Evolutionary conservation across 1,284 basidiomycete species (phyloP).

Genomic region (Neolentinus lepideus): DNA sequence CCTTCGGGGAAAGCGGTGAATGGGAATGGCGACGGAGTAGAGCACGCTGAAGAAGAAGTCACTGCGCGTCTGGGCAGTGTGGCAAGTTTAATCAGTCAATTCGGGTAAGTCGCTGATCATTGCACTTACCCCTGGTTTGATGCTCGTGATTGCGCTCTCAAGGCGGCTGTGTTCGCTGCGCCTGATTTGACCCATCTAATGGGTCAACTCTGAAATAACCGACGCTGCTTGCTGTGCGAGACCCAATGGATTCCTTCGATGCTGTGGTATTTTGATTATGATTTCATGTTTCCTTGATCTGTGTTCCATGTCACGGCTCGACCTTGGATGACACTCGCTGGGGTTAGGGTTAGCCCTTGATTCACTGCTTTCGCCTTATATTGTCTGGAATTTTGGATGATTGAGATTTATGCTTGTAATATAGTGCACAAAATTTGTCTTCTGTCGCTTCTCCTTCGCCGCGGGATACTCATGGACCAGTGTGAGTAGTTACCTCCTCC

Average conservation of each 20-base stretch:
- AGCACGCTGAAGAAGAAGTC: slow-evolving; percentile 6
- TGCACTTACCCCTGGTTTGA: too few relatives aligned
- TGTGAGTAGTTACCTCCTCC: too few relatives aligned
- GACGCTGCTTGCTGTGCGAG: too few relatives aligned
- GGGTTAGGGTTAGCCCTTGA: neutral
- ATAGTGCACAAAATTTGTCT: neutral
- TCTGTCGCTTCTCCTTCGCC: neutral
- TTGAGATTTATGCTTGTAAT: neutral
- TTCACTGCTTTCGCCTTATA: slow-evolving; percentile 4
- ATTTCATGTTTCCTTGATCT: too few relatives aligned
- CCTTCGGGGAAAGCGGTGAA: slow-evolving; percentile 10
- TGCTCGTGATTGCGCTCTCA: too few relatives aligned
- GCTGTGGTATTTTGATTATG: too few relatives aligned
- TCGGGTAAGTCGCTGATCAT: slow-evolving; percentile 37
- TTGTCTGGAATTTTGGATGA: slow-evolving; percentile 5
- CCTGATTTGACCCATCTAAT: too few relatives aligned
- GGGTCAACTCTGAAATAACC: too few relatives aligned
- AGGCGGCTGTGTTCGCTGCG: too few relatives aligned
- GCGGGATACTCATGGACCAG: too few relatives aligned
- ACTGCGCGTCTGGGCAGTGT: slow-evolving; percentile 21
- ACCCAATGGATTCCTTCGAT: too few relatives aligned
- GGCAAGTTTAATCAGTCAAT: slow-evolving; percentile 38
- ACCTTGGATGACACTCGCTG: neutral
- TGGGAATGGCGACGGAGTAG: slow-evolving; percentile 7
- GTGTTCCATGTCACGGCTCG: too few relatives aligned